Evolutionary conservation across 1,284 basidiomycete species (phyloP).

Genomic region (Malassezia equina): DNA sequence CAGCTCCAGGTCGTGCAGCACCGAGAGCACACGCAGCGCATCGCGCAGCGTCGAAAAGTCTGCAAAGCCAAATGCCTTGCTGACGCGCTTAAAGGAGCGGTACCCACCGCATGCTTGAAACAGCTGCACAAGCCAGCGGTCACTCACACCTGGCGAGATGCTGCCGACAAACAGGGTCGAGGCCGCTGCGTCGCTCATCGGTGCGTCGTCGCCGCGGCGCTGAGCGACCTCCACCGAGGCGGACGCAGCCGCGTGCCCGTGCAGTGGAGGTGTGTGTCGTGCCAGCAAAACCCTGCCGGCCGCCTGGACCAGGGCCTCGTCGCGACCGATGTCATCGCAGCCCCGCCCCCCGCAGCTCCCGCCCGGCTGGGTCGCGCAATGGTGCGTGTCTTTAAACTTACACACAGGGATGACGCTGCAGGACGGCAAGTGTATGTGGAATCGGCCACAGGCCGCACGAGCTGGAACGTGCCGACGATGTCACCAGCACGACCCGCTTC

Average conservation of each 20-base stretch:
- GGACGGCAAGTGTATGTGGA: conserved; percentile 73
- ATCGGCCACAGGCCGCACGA: conserved; percentile 45
- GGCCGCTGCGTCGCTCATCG: conserved; percentile 38
- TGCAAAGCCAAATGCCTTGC: conserved; percentile 89
- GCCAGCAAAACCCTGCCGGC: conserved; percentile 2
- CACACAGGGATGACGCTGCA: conserved; percentile 63
- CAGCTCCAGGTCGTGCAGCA: conserved; percentile 73
- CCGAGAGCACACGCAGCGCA: conserved; percentile 66
- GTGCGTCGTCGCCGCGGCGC: not conserved
- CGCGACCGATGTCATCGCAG: conserved; percentile 17
- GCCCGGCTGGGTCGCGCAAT: conserved; percentile 78
- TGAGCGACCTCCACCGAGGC: not conserved
- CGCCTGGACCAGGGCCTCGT: not conserved
- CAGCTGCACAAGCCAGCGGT: conserved; percentile 63
- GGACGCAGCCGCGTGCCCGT: not conserved
- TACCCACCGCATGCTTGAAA: conserved; percentile 70
- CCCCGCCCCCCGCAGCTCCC: conserved; percentile 53
- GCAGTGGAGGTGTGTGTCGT: conserved; percentile 14
- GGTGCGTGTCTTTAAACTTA: conserved; percentile 53
- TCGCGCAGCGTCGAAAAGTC: conserved; percentile 80
- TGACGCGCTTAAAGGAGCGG: conserved; percentile 76
- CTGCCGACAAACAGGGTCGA: conserved; percentile 78
- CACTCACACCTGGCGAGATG: conserved; percentile 81
- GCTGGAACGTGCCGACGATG: conserved; percentile 45
- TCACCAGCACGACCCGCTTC: conserved; percentile 20